Percentiles rank a stretch among this genome's conserved stretches.
Conservation (phyloP, 1,139 yeast species). For the Nakaseomyces delphensis region DNA sequence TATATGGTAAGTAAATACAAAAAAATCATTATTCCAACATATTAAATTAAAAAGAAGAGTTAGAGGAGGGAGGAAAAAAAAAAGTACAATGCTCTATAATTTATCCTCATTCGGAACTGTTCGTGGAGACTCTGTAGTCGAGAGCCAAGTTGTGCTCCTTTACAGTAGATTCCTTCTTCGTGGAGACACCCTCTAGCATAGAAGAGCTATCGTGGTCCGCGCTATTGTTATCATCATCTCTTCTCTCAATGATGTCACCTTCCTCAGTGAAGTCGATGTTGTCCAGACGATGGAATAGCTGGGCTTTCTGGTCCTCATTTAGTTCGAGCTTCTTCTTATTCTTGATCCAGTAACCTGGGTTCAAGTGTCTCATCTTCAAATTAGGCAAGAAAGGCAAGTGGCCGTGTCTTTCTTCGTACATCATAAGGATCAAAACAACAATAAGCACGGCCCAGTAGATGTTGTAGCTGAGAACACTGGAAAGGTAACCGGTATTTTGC, state of each 20-base stretch:
- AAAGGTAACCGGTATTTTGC: slow-evolving; percentile 88
- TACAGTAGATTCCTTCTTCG: neutral
- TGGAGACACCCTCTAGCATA: neutral
- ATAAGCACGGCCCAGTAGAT: slow-evolving; percentile 70
- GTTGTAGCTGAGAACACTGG: slow-evolving; percentile 77
- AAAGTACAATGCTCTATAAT: neutral
- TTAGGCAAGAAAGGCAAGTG: slow-evolving; percentile 53
- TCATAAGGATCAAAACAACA: slow-evolving; percentile 46
- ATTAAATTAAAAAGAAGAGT: neutral
- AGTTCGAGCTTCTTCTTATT: slow-evolving; percentile 57
- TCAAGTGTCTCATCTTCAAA: slow-evolving; percentile 46
- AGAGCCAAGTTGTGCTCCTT: neutral
- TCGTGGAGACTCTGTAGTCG: neutral
- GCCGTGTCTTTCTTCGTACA: slow-evolving; percentile 60
- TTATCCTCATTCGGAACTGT: slow-evolving; percentile 1
- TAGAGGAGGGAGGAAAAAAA: neutral
- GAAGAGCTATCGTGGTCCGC: slow-evolving; percentile 1
- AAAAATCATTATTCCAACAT: too few relatives aligned
- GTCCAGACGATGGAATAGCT: slow-evolving; percentile 43
- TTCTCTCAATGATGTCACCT: slow-evolving; percentile 21
- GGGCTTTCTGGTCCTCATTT: slow-evolving; percentile 43
- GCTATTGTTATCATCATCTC: neutral
- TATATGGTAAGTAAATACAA: too few relatives aligned
- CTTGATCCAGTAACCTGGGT: slow-evolving; percentile 66
- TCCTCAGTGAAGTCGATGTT: slow-evolving; percentile 31